Base-by-base conservation (phyloP, 306 rosid genomes). In the Sophora flavescens region DNA sequence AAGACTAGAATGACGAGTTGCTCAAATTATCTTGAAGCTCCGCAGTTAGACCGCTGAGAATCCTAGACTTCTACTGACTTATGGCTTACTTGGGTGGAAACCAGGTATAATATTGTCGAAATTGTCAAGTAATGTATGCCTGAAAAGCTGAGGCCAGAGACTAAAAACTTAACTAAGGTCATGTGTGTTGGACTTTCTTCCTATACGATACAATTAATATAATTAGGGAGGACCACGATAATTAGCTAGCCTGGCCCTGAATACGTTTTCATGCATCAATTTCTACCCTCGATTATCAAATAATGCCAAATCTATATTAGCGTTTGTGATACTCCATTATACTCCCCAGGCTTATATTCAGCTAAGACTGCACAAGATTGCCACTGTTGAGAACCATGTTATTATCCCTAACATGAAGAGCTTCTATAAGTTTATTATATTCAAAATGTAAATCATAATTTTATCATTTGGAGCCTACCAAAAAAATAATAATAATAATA, bases 1-100 rank as follows among this genome's bases (percentile, higher is more conserved):
- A 74, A 47, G 56, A 17, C 67, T 74, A 16, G 10, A 32, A 13
- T 10, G 32, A 64, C 68, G 76, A 72, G 70, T 2, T 36, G 8
- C 53, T 54, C 54, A 15, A 54, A 71, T 26, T 48, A 44, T 22
- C 70, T 64, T 15, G 69, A 60, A 68, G 82, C 59, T 61, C 59
- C 81, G 73, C 88, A 73, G 68, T 38, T 7, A 69, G 88, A 79
- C 87, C 80, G 80, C 85, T 72, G 63, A 64, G 66, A 28, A 52
- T 38, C 48, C 63, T 66, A 44, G 50, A 44, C 50, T 10, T 44
- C 50, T 48, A 39, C 52, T 70, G 56, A 13, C 16, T 13, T 70
- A 64, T 61, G 22, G 58, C 63, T 67, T 58, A 6, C 35, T 52
- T 59, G 5, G 12, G 41, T 59, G 39, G 64, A 28, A 10, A 7